phyloP scores from a whole-genome alignment of 768 basidiomycete species.

The Candolleomyces aberdarensis region DNA sequence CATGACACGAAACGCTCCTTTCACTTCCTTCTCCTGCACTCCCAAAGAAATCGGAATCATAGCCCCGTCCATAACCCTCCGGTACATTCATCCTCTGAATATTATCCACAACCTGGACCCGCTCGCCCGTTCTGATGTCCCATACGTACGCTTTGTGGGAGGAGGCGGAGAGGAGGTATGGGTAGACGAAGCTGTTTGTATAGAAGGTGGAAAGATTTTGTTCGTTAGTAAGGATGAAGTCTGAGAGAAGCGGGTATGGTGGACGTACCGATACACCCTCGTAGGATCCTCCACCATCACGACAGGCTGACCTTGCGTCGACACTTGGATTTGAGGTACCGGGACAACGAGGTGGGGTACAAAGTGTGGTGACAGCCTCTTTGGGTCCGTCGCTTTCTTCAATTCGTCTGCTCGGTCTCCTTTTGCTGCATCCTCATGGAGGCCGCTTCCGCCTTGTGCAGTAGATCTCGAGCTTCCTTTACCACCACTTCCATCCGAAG shows the following conservation, averaged over 20 bases:
- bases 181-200: slow-evolving; percentile 43
- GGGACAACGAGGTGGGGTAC: slow-evolving; percentile 13
- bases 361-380: slow-evolving; percentile 4
- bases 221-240: background rate
- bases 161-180: slow-evolving; percentile 54
- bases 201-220: background rate
- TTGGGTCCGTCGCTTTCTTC: background rate
- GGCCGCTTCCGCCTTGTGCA: no score
- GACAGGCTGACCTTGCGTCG: no score
- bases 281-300: background rate
- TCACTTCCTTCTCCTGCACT: no score
- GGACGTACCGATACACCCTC: slow-evolving; percentile 7
- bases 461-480: no score
- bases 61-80: background rate
- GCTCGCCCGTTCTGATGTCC: slow-evolving; percentile 51
- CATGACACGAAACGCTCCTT: no score
- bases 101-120: slow-evolving; percentile 46
- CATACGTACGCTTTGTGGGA: slow-evolving; percentile 51
- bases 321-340: background rate
- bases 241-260: background rate
- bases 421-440: background rate
- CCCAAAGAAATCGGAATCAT: no score
- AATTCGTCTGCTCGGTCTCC: background rate
- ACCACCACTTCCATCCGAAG: no score
- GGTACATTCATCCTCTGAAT: slow-evolving; percentile 24